Percentiles rank a stretch among this genome's conserved stretches.
phyloP scores from a whole-genome alignment of 2,329 filamentous ascomycete genomes.

The Alternaria sp. region DNA sequence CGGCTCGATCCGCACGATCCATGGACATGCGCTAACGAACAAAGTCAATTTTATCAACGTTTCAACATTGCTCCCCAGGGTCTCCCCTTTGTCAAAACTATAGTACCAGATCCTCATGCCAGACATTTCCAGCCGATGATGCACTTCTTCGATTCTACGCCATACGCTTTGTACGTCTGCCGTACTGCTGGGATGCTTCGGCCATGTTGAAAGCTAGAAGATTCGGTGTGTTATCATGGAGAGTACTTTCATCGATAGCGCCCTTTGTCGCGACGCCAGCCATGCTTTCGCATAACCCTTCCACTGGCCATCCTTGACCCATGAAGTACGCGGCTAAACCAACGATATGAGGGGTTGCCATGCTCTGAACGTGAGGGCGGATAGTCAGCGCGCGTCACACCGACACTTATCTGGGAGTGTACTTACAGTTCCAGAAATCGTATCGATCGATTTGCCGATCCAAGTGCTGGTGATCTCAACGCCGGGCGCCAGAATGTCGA shows the following conservation, averaged over 20 bases:
- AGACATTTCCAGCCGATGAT: neutral
- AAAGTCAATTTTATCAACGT: neutral
- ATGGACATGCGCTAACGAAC: neutral
- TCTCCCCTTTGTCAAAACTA: neutral
- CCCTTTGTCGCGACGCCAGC: slow-evolving; percentile 49
- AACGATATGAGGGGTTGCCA: slow-evolving; percentile 73
- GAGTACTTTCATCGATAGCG: slow-evolving; percentile 38
- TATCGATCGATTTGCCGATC: slow-evolving; percentile 48
- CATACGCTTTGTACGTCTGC: neutral
- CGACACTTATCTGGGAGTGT: neutral
- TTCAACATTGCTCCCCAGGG: neutral
- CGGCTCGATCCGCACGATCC: neutral
- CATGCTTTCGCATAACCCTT: slow-evolving; percentile 56
- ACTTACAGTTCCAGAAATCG: slow-evolving; percentile 60
- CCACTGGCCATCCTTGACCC: slow-evolving; percentile 48
- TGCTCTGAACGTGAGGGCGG: slow-evolving; percentile 46
- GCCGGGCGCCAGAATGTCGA: slow-evolving; percentile 50
- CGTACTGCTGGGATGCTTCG: neutral
- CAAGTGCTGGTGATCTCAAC: slow-evolving; percentile 55
- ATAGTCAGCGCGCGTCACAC: neutral
- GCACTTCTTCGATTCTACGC: neutral
- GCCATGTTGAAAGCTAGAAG: slow-evolving; percentile 59
- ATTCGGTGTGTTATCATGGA: slow-evolving; percentile 55
- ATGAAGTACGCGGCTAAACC: slow-evolving; percentile 74
- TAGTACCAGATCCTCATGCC: neutral